phyloP scores from a whole-genome alignment of 139 green algal genomes.

The Pleodorina starrii region DNA sequence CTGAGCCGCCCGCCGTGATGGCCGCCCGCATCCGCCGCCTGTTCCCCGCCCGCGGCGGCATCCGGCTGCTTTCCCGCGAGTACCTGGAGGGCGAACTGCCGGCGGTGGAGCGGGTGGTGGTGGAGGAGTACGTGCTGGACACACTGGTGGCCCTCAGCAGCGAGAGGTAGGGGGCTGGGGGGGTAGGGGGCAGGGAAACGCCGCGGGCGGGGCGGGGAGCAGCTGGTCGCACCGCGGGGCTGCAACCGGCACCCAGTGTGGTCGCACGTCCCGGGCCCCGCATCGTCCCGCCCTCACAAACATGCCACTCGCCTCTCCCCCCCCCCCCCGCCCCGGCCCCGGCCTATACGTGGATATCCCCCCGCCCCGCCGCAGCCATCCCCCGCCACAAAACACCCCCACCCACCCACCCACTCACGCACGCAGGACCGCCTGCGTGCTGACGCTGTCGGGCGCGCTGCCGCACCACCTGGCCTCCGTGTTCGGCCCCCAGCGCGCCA shows the following conservation, averaged over 20 bases:
- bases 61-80: constrained; percentile 77
- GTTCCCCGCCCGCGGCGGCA: constrained; percentile 79
- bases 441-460: constrained; percentile 41
- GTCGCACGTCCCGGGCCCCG: too few species aligned
- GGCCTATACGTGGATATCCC: too few species aligned
- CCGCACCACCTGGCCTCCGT: constrained; percentile 40
- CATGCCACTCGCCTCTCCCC: too few species aligned
- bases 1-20: neutral
- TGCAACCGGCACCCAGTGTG: too few species aligned
- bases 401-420: neutral
- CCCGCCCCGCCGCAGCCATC: too few species aligned
- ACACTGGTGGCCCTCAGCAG: constrained; percentile 76
- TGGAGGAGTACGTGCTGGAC: constrained; percentile 89
- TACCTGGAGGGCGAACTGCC: constrained; percentile 71
- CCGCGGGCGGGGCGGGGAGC: neutral
- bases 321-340: too few species aligned
- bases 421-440: constrained; percentile 40
- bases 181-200: neutral
- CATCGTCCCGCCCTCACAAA: too few species aligned
- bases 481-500: constrained; percentile 27
- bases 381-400: too few species aligned
- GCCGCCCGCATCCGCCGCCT: constrained; percentile 12
- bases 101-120: constrained; percentile 82
- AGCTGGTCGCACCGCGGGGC: neutral
- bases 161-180: constrained; percentile 57